Conservation (phyloP, 768 basidiomycete species). For the Leucocoprinus sp. region DNA sequence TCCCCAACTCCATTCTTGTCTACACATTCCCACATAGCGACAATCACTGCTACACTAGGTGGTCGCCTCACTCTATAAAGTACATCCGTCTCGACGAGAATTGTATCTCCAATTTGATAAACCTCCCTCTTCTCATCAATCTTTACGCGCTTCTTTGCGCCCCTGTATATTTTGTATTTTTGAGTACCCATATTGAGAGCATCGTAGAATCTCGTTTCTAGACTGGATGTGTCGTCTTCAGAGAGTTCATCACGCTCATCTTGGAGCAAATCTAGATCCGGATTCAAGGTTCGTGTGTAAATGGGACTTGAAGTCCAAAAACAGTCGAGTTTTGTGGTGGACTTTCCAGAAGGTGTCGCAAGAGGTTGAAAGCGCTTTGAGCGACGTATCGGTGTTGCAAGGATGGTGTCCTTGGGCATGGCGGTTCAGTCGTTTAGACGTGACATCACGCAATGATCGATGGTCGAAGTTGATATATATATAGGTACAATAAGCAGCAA, state of each 20-base stretch:
- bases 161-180: slow-evolving; percentile 19
- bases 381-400: slow-evolving; percentile 23
- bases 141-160: slow-evolving; percentile 11
- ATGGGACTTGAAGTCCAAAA: slow-evolving; percentile 21
- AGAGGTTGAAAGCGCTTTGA: slow-evolving; percentile 24
- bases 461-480: too few relatives aligned
- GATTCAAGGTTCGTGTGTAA: slow-evolving; percentile 18
- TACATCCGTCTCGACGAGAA: slow-evolving; percentile 47
- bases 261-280: slow-evolving; percentile 17
- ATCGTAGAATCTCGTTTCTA: slow-evolving; percentile 29
- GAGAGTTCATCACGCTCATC: slow-evolving; percentile 13
- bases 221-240: slow-evolving; percentile 13
- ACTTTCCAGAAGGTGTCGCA: slow-evolving; percentile 18
- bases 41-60: slow-evolving; percentile 63
- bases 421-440: neutral
- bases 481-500: too few relatives aligned
- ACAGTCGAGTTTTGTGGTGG: slow-evolving; percentile 14
- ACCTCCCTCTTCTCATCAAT: slow-evolving; percentile 9
- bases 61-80: slow-evolving; percentile 30
- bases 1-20: slow-evolving; percentile 20
- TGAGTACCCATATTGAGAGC: slow-evolving; percentile 25
- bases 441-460: slow-evolving; percentile 3
- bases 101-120: slow-evolving; percentile 59
- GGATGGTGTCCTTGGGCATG: slow-evolving; percentile 11
- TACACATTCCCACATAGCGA: slow-evolving; percentile 57